Conservation (phyloP, 805 yeast species). For the Starmerella lactis-condensi region DNA sequence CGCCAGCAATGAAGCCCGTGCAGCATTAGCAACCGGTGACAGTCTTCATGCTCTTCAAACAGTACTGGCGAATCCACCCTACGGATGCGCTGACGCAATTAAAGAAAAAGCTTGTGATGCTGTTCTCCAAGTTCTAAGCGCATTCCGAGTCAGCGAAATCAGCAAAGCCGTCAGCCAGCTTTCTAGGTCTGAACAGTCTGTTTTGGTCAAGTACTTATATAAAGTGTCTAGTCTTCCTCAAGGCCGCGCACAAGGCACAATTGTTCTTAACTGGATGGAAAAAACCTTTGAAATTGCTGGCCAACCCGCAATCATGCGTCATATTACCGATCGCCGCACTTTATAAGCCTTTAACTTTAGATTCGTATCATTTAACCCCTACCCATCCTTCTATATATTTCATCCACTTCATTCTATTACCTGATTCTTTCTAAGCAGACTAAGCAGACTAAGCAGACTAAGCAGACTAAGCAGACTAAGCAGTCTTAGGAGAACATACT, state of each 20-base stretch:
- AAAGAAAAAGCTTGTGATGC: conserved; percentile 34
- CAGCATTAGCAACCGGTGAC: conserved; percentile 56
- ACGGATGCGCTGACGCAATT: conserved; percentile 46
- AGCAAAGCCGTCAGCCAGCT: conserved; percentile 40
- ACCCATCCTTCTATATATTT: neutral
- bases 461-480: no score
- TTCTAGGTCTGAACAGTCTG: conserved; percentile 48
- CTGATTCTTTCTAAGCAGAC: no score
- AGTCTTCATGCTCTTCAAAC: conserved; percentile 44
- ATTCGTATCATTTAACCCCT: neutral
- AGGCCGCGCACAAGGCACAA: conserved; percentile 58
- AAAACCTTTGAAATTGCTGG: conserved; percentile 72
- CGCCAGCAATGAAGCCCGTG: conserved; percentile 32
- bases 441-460: no score
- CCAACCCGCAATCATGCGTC: conserved; percentile 73
- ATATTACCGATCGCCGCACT: conserved; percentile 67
- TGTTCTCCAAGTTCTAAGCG: conserved; percentile 54
- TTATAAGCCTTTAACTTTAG: conserved; percentile 32
- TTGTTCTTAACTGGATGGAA: conserved; percentile 78
- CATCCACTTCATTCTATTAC: no score
- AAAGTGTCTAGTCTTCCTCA: conserved; percentile 59
- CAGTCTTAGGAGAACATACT: no score
- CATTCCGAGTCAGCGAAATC: conserved; percentile 51
- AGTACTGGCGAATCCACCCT: conserved; percentile 61
- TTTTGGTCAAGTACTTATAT: conserved; percentile 65